Evolutionary conservation across 1,139 yeast genomes (phyloP), one percentile per base, ranked within the genome.

Genomic region (Pichia sp.): DNA sequence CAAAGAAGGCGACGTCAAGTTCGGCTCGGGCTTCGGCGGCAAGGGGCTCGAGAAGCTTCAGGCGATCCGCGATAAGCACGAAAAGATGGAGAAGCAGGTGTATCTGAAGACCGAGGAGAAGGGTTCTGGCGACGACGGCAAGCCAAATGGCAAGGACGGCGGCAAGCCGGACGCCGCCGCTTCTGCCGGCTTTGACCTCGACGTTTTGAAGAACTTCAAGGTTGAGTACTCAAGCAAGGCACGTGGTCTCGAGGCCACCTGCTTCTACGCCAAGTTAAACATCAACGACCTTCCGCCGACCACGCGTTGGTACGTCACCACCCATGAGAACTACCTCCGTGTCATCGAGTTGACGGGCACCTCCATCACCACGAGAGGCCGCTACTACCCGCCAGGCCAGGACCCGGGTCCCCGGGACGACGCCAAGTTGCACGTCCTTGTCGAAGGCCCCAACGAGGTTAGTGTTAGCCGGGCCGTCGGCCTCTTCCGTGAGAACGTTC

Each of bases 251-350:
- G 50, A 47, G 16, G 36, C 50, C 11, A 47, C 50, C 8, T 11
- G 31, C 4, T 46, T 26, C 13, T 10, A 26, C 63, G 86, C 96
- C 0, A 78, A 59, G 8, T 76, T 93, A 54, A 81, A 82, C 51
- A 85, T 92, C 61, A 93, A 93, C 64, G 97, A 93, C 66, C 75
- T 88, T 36, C 97, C 98, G 0, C 93, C 87, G 64, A 76, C 80
- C 47, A 93, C 92, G 0, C 75, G 99, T 62, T 86, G 96, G 95
- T 78, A 78, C 51, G 92, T 88, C 5, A 84, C 92, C 4, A 84
- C 86, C 58, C 78, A 87, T 36, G 85, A 85, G 3, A 84, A 81
- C 48, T 75, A 88, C 51, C 71, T 81, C 3, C 81, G 80, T 61
- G 78, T 93, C 49, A 82, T 83, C 50, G 96, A 89, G 50, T 75